Base-by-base conservation (phyloP, 768 basidiomycete genomes). In the Ephemerocybe angulata region DNA sequence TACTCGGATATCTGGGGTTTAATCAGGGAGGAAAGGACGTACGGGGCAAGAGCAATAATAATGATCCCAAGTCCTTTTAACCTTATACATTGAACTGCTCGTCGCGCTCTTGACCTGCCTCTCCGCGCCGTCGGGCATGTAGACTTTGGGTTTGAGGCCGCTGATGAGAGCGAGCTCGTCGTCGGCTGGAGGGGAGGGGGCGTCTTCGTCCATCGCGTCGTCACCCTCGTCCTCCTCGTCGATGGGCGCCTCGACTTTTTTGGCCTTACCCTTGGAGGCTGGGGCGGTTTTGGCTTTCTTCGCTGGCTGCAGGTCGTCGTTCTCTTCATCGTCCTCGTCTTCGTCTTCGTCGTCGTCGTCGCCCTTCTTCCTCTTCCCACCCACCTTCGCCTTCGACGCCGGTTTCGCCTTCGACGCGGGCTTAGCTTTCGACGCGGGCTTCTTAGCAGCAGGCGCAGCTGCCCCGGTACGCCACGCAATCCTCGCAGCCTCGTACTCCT, bases 401-500 rank as follows among this genome's bases (percentile, higher is more conserved):
- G 38, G 38, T 19, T 41, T 41, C 7, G 38, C 38, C 38, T 41
- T 41, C 15, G 25, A 17, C 46, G 17, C 25, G 13, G 52, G 13
- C 46, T 61, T 59, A 11, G 56, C 48, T 15, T 62, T 64, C 8
- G 68, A 52, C 13, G 47, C 52, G 6, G 63, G 55, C 47, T 70
- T 64, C 24, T 24, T 46, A 37, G 54, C 59, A 52, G 50, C 60
- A 55, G 50, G 58, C 4, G 57, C 56, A 24, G 53, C 57, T 21
- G 60, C 62, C 48, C 67, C 66, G 53, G 78, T 78, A 55, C 76
- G 76, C 50, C 75, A 57, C 50, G 70, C 69, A 21, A 78, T 46
- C 31, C 80, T 74, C 5, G 77, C 79, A 29, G 63, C 63, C 58
- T 80, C 79, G 61, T 81, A 61, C 62, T 2, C 74, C 73, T 48